Base-by-base conservation (phyloP, 306 rosid species). In the Vigna trinervia region DNA sequence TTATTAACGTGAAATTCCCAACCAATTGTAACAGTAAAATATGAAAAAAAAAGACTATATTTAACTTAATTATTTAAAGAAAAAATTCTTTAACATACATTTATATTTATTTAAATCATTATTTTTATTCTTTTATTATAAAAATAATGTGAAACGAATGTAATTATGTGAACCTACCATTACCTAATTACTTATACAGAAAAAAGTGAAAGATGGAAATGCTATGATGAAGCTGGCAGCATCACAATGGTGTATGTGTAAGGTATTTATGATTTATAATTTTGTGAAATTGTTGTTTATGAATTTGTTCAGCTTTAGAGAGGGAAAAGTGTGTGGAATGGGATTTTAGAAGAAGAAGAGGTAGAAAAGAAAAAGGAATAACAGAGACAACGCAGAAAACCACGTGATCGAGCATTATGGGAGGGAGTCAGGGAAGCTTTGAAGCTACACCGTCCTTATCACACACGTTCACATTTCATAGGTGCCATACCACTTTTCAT, bases 321-420 rank as follows among this genome's bases (percentile, higher is more conserved):
- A 41, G 45, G 12, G 10, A 9, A 6, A 30, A 2, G 12, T 3
- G 54, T 22, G 63, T 52, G 74, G 73, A 76, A 76, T 69, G 8
- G 41, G 72, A 66, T 4, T 62, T 8, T 74, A 65, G 75, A 52
- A 66, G 75, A 52, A 61, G 59, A 78, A 46, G 63, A 34, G 38
- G 69, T 73, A 23, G 63, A 36, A 73, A 51, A 61, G 15, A 17
- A 62, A 52, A 57, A 15, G 20, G 67, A 83, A 69, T 38, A 22
- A 75, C 65, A 39, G 46, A 9, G 46, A 73, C 54, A 60, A 76
- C 79, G 54, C 74, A 71, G 41, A 80, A 77, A 59, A 43, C 70
- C 82, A 84, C 85, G 83, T 80, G 87, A 80, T 45, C 14, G 77
- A 70, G n/a, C 52, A 73, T 54, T 36, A 17, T 74, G 17, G 6